Base-by-base conservation (phyloP, 1,284 basidiomycete genomes). In the Pseudozyma flocculosa region DNA sequence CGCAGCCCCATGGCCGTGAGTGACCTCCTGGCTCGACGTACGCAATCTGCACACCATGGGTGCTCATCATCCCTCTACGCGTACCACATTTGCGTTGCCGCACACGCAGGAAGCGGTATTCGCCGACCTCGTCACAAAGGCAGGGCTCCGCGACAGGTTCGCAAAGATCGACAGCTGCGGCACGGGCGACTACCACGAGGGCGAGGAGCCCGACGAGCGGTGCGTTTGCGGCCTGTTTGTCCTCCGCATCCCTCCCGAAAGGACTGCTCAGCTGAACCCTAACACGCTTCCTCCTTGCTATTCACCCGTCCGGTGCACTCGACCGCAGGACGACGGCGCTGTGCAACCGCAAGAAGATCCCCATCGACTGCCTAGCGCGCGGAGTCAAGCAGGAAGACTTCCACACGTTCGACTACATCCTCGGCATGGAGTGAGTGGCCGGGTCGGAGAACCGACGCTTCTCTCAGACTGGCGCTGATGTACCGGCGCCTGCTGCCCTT, bases 261-360 rank as follows among this genome's bases (percentile, higher is more conserved):
- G n/a, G n/a, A n/a, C n/a, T n/a, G n/a, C 26, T 29, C 26, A 11
- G 5, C 26, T 29, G 26, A 29, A n/a, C n/a, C 26, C 26, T 29
- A 5, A 29, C 26, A 29, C 26, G 26, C 11, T 11, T 29, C 11
- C 26, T 29, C 26, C 11, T 11, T 29, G 11, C 26, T 7, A 29
- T 29, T 5, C 11, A 11, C 11, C 7, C 26, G 7, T 29, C 26
- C 26, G 26, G n/a, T 18, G 15, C 39, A 18, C 78, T 79, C 3
- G 80, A 80, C 54, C 61, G 73, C 17, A 78, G 80, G 19, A 81
- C 81, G 3, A 76, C 80, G 21, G 72, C 75, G 4, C 79, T 80
- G 0, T 80, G 80, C 51, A 46, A 69, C 24, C 76, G 78, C 57
- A 73, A 81, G 48, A 61, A 68, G 9, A 73, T 82, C 19, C 78